A percentile compares a stretch with the other conserved stretches of the same genome.
These are phyloP conservation scores for Moesziomyces sp. DNA, from an alignment of 1,284 basidiomycete genomes.

Conservation along the genomic window DNA sequence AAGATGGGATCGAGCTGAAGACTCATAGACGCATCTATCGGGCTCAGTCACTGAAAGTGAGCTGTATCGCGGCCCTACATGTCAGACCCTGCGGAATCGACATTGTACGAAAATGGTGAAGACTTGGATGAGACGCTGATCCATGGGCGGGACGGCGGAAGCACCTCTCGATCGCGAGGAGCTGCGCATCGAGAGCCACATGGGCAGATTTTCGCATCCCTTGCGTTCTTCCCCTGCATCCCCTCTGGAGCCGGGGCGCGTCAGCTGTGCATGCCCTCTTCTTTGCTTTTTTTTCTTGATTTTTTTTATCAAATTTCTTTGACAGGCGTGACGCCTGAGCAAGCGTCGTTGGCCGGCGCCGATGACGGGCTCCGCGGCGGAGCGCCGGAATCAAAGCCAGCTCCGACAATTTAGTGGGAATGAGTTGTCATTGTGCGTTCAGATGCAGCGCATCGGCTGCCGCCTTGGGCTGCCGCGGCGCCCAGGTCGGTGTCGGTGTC, in stretches of 20 bases:
- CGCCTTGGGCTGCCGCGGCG: neutral
- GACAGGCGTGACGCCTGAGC: too few relatives aligned
- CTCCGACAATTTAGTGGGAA: neutral
- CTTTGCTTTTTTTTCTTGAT: conserved; percentile 1
- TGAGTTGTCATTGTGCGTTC: neutral
- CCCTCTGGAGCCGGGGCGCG: neutral
- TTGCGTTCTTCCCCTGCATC: neutral
- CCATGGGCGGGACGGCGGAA: neutral
- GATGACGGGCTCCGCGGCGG: neutral
- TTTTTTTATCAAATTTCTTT: neutral
- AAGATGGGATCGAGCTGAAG: too few relatives aligned
- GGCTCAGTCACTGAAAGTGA: too few relatives aligned
- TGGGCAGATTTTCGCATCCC: conserved; percentile 7
- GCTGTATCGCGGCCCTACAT: too few relatives aligned
- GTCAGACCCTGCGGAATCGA: too few relatives aligned
- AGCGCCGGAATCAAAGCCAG: neutral
- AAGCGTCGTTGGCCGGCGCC: neutral
- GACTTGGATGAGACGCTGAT: too few relatives aligned
- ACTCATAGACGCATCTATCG: too few relatives aligned
- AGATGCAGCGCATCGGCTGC: neutral
- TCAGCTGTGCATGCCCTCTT: neutral
- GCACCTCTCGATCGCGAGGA: conserved; percentile 30
- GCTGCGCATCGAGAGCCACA: too few relatives aligned
- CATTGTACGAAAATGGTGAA: too few relatives aligned
- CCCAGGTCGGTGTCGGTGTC: conserved; percentile 14